Evolutionary conservation across 75 land plant species (phyloP).

Genomic region (Larix kaempferi): DNA sequence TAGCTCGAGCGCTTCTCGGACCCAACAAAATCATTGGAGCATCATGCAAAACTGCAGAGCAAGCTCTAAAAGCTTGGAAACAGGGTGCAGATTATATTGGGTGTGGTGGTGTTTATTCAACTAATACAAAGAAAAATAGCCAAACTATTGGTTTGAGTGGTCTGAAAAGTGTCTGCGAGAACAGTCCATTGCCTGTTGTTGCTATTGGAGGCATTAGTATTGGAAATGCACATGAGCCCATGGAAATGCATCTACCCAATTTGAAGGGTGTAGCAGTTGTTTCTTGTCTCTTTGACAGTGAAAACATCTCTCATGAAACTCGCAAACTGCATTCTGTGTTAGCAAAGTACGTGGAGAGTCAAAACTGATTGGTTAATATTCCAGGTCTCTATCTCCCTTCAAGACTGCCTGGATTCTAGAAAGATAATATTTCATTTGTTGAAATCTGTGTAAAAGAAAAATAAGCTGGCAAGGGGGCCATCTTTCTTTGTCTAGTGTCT

Average conservation of each 20-base stretch:
- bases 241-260: slow-evolving; percentile 51
- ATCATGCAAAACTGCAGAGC: slow-evolving; percentile 86
- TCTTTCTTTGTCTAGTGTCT: not conserved
- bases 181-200: slow-evolving; percentile 82
- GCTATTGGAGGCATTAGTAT: slow-evolving; percentile 83
- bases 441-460: not conserved
- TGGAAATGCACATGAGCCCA: slow-evolving; percentile 55
- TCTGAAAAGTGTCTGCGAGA: slow-evolving; percentile 52
- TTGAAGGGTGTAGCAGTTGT: slow-evolving; percentile 90
- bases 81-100: slow-evolving; percentile 94
- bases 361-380: not conserved
- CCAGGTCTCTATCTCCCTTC: not conserved
- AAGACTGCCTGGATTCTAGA: not conserved
- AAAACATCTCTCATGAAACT: slow-evolving; percentile 47
- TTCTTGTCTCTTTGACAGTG: slow-evolving; percentile 73
- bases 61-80: slow-evolving; percentile 72
- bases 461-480: not conserved
- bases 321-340: slow-evolving; percentile 23
- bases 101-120: slow-evolving; percentile 85
- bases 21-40: slow-evolving; percentile 86
- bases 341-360: slow-evolving; percentile 5
- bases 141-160: slow-evolving; percentile 76
- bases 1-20: slow-evolving; percentile 65
- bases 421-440: not conserved
- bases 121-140: slow-evolving; percentile 82